Evolutionary conservation across 169 alveolate genomes (phyloP).

Genomic region (Eimeria zaria): DNA sequence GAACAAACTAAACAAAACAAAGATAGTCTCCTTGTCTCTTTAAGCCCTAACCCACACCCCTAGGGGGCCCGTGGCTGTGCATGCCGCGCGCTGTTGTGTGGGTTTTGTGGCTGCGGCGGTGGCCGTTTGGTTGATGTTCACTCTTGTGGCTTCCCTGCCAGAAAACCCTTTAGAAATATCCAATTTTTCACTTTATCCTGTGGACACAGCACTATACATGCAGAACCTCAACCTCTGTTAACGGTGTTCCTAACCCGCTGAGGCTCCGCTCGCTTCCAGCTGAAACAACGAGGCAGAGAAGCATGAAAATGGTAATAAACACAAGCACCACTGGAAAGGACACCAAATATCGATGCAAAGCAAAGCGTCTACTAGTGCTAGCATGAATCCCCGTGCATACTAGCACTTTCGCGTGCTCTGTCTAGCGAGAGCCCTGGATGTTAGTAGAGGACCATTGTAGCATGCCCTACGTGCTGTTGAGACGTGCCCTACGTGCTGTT

Average conservation of each 20-base stretch:
- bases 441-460: too few relatives aligned
- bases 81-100: slow-evolving; percentile 58
- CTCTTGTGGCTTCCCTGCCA: background rate
- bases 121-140: background rate
- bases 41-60: slow-evolving; percentile 63
- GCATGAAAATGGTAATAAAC: background rate
- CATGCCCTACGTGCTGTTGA: too few relatives aligned
- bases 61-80: slow-evolving; percentile 79
- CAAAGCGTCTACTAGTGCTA: background rate
- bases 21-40: slow-evolving; percentile 37
- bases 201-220: background rate
- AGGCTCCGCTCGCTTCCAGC: background rate
- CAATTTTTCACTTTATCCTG: background rate
- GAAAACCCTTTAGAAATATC: background rate
- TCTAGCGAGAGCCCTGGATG: background rate
- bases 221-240: background rate
- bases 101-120: slow-evolving; percentile 50
- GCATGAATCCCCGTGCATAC: background rate
- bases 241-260: background rate
- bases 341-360: background rate
- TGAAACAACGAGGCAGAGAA: background rate
- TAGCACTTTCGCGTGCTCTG: background rate
- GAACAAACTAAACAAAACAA: slow-evolving; percentile 57
- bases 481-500: too few relatives aligned
- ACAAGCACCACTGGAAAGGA: background rate